Conservation (phyloP, 2,329 filamentous ascomycete species). For the Aspergillus pseudoglaucus region DNA sequence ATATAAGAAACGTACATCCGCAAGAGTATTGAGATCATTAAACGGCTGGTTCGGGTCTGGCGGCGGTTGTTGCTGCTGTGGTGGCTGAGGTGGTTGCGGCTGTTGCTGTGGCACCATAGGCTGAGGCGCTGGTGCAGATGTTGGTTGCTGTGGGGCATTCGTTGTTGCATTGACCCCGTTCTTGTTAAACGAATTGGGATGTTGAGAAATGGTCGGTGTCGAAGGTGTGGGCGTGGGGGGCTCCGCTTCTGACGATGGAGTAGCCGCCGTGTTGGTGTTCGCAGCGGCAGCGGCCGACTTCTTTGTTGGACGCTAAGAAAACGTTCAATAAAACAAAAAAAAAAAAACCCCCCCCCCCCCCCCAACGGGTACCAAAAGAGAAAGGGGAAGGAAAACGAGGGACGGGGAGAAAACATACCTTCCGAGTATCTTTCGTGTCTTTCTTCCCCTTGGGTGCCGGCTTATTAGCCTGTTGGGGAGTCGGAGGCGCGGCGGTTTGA, state of each 20-base stretch:
- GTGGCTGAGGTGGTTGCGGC: conserved; percentile 26
- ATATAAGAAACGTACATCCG: conserved; percentile 28
- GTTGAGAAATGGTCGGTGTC: conserved; percentile 43
- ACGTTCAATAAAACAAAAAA: conserved; percentile 12
- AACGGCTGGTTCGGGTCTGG: conserved; percentile 15
- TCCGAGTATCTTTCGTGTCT: conserved; percentile 47
- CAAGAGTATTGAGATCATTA: conserved; percentile 25
- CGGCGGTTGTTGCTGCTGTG: not conserved
- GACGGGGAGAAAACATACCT: conserved; percentile 34
- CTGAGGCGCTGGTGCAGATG: conserved; percentile 30
- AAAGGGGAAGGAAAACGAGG: not conserved
- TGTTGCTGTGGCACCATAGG: conserved; percentile 24
- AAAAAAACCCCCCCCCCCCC: too few relatives aligned
- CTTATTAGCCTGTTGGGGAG: conserved; percentile 55
- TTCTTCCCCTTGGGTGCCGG: conserved; percentile 56
- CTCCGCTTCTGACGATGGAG: conserved; percentile 41
- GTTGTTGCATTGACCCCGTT: conserved; percentile 30
- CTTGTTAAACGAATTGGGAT: conserved; percentile 41
- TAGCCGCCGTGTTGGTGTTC: conserved; percentile 36
- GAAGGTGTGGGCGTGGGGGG: conserved; percentile 44
- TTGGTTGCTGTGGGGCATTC: conserved; percentile 27
- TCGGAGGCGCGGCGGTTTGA: conserved; percentile 51
- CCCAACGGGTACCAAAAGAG: not conserved
- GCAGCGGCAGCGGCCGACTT: conserved; percentile 32
- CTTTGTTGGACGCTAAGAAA: conserved; percentile 36